Percentiles rank a stretch among this genome's conserved stretches.
Evolutionary conservation across 345 rosid species (phyloP).

Genomic region (Salix dunnii): DNA sequence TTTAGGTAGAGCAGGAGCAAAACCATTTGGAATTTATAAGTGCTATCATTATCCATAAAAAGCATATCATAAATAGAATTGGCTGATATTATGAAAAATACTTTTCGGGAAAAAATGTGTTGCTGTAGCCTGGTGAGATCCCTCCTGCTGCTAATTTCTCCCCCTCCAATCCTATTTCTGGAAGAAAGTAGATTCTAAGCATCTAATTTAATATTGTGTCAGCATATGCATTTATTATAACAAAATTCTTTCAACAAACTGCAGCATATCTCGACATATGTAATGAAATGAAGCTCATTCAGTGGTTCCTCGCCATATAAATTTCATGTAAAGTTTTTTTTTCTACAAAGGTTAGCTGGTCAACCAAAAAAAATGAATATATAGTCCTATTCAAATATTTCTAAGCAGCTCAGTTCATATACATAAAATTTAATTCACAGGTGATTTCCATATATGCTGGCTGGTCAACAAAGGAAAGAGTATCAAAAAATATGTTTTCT

Average conservation of each 20-base stretch:
- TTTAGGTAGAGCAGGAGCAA: not conserved
- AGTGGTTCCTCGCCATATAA: not conserved
- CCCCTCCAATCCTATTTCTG: not conserved
- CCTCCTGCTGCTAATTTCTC: not conserved
- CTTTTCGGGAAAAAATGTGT: not conserved
- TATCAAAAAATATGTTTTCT: not conserved
- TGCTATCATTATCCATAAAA: not conserved
- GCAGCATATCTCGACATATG: not conserved
- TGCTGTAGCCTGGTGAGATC: not conserved
- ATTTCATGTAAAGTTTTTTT: not conserved
- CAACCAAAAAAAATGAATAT: too few relatives aligned
- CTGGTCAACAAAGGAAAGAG: not conserved
- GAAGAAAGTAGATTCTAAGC: not conserved
- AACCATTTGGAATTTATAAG: not conserved
- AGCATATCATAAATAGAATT: not conserved
- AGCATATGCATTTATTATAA: not conserved
- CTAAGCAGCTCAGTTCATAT: not conserved
- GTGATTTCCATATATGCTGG: not conserved
- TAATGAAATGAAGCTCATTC: not conserved
- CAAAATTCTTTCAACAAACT: not conserved
- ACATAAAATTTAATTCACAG: not conserved
- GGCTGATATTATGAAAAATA: not conserved
- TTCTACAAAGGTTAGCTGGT: too few relatives aligned
- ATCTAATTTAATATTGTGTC: not conserved
- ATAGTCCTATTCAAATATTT: too few relatives aligned